phyloP scores from a whole-genome alignment of 352 stramenopile species.

The Phytophthora sansomeana region DNA sequence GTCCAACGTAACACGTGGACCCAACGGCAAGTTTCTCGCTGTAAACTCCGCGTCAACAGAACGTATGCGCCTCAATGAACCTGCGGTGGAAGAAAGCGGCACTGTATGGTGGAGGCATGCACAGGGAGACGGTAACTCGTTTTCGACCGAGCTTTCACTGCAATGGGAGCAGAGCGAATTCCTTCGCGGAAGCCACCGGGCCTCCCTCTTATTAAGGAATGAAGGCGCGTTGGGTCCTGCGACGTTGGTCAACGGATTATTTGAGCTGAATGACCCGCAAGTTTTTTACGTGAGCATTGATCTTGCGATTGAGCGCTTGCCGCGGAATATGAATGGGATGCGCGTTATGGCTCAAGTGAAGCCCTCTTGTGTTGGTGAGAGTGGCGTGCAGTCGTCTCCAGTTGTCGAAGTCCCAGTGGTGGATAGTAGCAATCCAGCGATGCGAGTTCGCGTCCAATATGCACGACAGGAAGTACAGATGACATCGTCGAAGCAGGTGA shows the following conservation, averaged over 20 bases:
- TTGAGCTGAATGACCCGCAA: constrained; percentile 44
- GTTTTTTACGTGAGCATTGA: constrained; percentile 35
- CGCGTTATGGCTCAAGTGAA: constrained; percentile 48
- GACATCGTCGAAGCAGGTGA: constrained; percentile 43
- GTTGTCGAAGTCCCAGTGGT: constrained; percentile 33
- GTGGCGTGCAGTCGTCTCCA: constrained; percentile 38
- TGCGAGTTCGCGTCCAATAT: constrained; percentile 57
- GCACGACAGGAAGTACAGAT: constrained; percentile 50
- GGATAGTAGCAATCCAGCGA: constrained; percentile 17
- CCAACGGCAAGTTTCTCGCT: constrained; percentile 43
- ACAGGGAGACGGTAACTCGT: constrained; percentile 45
- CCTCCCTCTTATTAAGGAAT: constrained; percentile 51
- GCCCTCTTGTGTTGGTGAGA: constrained; percentile 39
- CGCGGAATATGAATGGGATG: constrained; percentile 31
- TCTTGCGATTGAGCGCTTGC: constrained; percentile 38
- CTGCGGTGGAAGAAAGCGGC: constrained; percentile 32
- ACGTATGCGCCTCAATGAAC: constrained; percentile 1
- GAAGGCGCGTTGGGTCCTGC: constrained; percentile 35
- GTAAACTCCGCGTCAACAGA: constrained; percentile 8
- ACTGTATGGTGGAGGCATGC: constrained; percentile 61
- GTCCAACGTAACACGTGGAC: constrained; percentile 31
- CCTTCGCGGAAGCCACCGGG: constrained; percentile 25
- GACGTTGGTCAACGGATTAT: constrained; percentile 42
- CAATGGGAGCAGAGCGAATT: constrained; percentile 39
- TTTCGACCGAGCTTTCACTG: constrained; percentile 54